Evolutionary conservation across 352 stramenopile species (phyloP), one percentile per base, ranked within the genome.

Genomic region (Phytophthora lateralis): DNA sequence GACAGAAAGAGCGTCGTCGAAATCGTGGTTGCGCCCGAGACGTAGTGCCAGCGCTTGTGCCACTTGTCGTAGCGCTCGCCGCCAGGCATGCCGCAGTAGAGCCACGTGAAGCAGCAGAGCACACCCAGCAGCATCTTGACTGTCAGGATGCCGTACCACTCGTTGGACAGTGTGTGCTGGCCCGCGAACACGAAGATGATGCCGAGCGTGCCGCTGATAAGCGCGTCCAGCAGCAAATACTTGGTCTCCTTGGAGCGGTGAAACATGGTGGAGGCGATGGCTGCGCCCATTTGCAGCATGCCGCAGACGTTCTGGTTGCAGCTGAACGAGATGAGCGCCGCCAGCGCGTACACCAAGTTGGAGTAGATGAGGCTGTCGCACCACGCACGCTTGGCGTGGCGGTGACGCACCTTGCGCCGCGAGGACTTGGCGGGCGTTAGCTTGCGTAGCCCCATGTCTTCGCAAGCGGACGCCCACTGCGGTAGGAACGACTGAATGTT

Each of bases 31-130:
- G 77, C 60, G 26, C 82, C 85, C 45, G 85, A 93, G 54, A 89
- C 79, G 72, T 91, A 93, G 69, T 93, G 85, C 85, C 85, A 93
- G 39, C 75, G 78, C 53, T 85, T 73, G 75, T 93, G 85, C 85
- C 85, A 93, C 54, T 77, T 77, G 17, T 93, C 85, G 67, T 93
- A 93, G 45, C 82, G 82, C 39, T 69, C 67, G 46, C 80, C 80
- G 50, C 85, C 85, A 2, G 85, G 85, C 45, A 93, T 68, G 1
- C 82, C 85, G 55, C 85, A 93, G 73, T 93, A 93, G 49, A 93
- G 67, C 82, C 81, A 92, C 53, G 82, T 91, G 69, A 93, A 93
- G 47, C 60, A 50, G 64, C 82, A 91, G 27, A 89, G 58, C 43
- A 69, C 17, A 15, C 66, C 80, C 34, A 89, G 74, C 21, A 77